These are phyloP conservation scores for Trichoderma sp. DNA, from an alignment of 2,329 filamentous ascomycete species.

Conservation along the genomic window DNA sequence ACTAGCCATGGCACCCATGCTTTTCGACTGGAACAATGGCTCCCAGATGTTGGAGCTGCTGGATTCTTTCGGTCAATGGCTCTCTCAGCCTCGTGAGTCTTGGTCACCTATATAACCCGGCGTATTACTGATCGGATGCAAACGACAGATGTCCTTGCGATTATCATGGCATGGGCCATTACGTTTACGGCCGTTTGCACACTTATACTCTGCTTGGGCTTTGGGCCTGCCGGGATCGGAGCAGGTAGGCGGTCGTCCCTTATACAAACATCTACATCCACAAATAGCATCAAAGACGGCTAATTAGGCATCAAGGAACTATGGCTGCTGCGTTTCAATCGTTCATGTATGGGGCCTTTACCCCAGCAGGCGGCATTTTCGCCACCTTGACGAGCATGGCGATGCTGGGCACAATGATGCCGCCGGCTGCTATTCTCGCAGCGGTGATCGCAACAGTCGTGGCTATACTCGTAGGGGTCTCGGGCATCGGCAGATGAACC, in stretches of 20 bases:
- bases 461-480: slow-evolving; percentile 2
- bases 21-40: background rate
- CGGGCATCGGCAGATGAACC: slow-evolving; percentile 1
- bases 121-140: background rate
- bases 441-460: slow-evolving; percentile 6
- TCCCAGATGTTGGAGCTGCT: background rate
- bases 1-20: background rate
- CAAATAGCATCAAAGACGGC: background rate
- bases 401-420: slow-evolving; percentile 24
- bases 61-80: background rate
- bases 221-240: slow-evolving; percentile 22
- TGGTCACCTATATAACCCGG: background rate
- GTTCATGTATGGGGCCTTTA: slow-evolving; percentile 22
- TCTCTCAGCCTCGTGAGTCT: slow-evolving; percentile 21
- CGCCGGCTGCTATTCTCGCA: slow-evolving; percentile 12
- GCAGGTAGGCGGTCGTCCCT: slow-evolving; percentile 6
- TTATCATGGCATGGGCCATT: slow-evolving; percentile 17
- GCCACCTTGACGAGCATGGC: slow-evolving; percentile 22
- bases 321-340: slow-evolving; percentile 21
- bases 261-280: background rate
- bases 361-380: slow-evolving; percentile 20
- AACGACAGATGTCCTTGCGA: background rate
- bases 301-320: slow-evolving; percentile 5
- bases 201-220: slow-evolving; percentile 22
- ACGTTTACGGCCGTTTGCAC: slow-evolving; percentile 19